Evolutionary conservation across 2,329 filamentous ascomycete genomes (phyloP), one percentile per base, ranked within the genome.

Genomic region (Exserohilum turcica): DNA sequence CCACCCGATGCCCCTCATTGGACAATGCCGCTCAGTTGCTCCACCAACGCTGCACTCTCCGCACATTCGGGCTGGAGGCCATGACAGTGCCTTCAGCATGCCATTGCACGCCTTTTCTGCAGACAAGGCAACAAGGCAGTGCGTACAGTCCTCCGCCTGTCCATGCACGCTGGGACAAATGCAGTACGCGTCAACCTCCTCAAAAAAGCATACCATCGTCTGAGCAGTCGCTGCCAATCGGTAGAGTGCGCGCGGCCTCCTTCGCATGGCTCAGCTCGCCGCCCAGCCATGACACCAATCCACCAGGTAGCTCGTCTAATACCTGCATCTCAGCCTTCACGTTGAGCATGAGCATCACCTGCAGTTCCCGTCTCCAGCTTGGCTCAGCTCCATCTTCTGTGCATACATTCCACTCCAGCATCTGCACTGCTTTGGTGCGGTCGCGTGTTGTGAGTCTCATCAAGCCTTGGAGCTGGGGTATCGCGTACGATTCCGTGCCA

Each of bases 291-390:
- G 59, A 48, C 24, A 65, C 63, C 24, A 76, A 40, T 7, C 74
- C 72, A 16, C 66, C 66, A 7, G 64, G 53, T 18, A 63, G 37
- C 52, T 73, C 70, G 31, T 89, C 86, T 6, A 90, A 73, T 15
- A 86, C 82, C 65, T 94, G 89, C 44, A 93, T 90, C 67, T 94
- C 90, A 0, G 87, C 88, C 66, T 93, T 94, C 42, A 86, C 64
- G 46, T 88, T 88, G 44, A 92, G 76, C 76, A 89, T 82, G 16
- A 93, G 74, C 89, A 93, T 92, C 0, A 80, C 63, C 65, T 91
- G 89, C 13, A 93, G 62, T 63, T 92, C 87, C 2, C 73, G 72
- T 27, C 75, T 74, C 56, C 84, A 75, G 6, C 78, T 74, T 0
- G 61, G 47, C 2, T 77, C 75, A 2, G 77, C 70, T 0, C 60